phyloP scores from a whole-genome alignment of 345 rosid species.

The Bruguiera gymnorhiza region DNA sequence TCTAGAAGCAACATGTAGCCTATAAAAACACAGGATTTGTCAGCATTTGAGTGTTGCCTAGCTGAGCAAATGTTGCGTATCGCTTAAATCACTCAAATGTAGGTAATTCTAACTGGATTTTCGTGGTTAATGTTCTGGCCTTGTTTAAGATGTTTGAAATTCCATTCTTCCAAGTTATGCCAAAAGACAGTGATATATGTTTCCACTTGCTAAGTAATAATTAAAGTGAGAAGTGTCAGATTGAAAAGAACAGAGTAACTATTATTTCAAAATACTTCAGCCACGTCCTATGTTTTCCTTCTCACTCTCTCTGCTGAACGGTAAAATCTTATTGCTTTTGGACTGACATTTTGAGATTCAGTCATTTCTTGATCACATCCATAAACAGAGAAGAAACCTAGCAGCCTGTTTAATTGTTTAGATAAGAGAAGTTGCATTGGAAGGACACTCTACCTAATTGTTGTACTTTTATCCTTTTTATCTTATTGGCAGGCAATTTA shows the following conservation, averaged over 20 bases:
- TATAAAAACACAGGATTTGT: neutral
- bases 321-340: neutral
- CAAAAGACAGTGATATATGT: neutral
- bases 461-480: neutral
- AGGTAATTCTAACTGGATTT: neutral
- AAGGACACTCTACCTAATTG: neutral
- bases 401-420: neutral
- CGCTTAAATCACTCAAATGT: too few relatives aligned
- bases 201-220: neutral
- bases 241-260: too few relatives aligned
- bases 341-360: neutral
- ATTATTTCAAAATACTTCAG: neutral
- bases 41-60: neutral
- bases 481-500: conserved; percentile 20
- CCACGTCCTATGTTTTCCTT: too few relatives aligned
- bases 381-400: neutral
- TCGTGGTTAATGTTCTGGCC: neutral
- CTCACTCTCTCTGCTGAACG: neutral
- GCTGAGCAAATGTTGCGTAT: neutral
- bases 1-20: neutral
- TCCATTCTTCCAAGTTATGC: neutral
- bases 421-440: neutral
- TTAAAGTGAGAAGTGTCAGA: neutral
- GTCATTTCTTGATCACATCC: neutral
- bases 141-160: neutral